Base-by-base conservation (phyloP, 192 early-diverging fungal species). In the Spizellomyces punctatus region DNA sequence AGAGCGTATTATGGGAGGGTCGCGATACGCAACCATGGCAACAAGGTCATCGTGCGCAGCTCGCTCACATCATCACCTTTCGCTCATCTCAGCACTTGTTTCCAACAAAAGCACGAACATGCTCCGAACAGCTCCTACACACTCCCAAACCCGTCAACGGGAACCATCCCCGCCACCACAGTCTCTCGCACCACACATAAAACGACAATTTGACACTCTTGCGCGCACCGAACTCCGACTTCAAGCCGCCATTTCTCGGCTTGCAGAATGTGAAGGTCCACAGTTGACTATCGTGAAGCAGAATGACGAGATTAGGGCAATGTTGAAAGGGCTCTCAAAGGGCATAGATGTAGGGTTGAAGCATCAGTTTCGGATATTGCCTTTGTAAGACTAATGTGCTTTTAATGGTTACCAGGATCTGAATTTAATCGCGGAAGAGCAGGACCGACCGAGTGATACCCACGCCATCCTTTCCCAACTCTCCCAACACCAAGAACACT, bases 401-500 rank as follows among this genome's bases (percentile, higher is more conserved):
- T 14, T 21, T 17, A 4, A 4, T 6, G 5, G 17, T 59, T 12
- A 12, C 5, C 17, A 86, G 85, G 66, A 81, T 44, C 46, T 87
- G 47, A 70, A 70, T 42, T 44, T 77, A 42, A 43, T 77, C 4
- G 83, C 88, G 5, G 86, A 89, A 49, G 82, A 88, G 69, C 75
- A 87, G 66, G 86, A 88, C 55, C 74, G 74, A 27, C 74, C 83
- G 36, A 19, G 78, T 3, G 79, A 81, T 65, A 72, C 79, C 41
- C 50, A 68, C 4, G 42, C 60, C 9, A 79, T 85, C 36, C 36
- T 88, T 17, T 62, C 72, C 5, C 70, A 76, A 73, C 63, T 85
- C 50, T 76, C 67, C 36, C 81, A 81, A 57, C 83, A 85, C 19
- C 82, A 88, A 52, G 69, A 76, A 8, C 85, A 85, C 59, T 74